Conservation (phyloP, 306 rosid genomes). For the Senna siamea region DNA sequence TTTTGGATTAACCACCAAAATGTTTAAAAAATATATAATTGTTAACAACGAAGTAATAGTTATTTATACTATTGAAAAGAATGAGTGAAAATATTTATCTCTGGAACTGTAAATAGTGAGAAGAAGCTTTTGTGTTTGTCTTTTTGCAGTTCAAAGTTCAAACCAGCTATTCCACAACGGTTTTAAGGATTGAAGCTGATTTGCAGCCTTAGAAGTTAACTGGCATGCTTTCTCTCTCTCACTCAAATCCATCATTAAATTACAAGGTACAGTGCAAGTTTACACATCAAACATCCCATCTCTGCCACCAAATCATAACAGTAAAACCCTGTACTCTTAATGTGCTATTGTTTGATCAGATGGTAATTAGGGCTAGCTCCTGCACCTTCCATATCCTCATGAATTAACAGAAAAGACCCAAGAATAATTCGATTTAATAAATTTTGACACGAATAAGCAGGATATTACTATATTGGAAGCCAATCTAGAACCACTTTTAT, state of each 20-base stretch:
- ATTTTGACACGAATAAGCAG: neutral
- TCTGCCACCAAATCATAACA: slow-evolving; percentile 73
- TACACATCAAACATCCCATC: slow-evolving; percentile 63
- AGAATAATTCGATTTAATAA: neutral
- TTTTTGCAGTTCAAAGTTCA: slow-evolving; percentile 7
- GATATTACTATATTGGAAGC: neutral
- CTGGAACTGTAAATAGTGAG: slow-evolving; percentile 25
- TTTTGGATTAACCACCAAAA: too few relatives aligned
- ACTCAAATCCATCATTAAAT: slow-evolving; percentile 33
- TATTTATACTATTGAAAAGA: too few relatives aligned
- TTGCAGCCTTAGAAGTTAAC: slow-evolving; percentile 44
- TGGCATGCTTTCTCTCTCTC: slow-evolving; percentile 27
- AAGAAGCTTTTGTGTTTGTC: slow-evolving; percentile 19
- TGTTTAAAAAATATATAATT: too few relatives aligned
- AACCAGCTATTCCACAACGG: slow-evolving; percentile 50
- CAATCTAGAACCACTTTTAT: neutral
- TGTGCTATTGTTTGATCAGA: neutral
- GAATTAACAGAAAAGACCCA: slow-evolving; percentile 11
- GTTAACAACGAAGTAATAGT: too few relatives aligned
- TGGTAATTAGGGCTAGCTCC: slow-evolving; percentile 33
- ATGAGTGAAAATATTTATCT: too few relatives aligned
- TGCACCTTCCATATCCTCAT: slow-evolving; percentile 5
- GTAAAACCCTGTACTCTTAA: slow-evolving; percentile 39
- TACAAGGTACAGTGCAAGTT: slow-evolving; percentile 36
- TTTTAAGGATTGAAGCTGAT: slow-evolving; percentile 41